These are phyloP conservation scores for Ogataea nitratoaversa DNA, from an alignment of 805 yeast genomes.

Conservation along the genomic window DNA sequence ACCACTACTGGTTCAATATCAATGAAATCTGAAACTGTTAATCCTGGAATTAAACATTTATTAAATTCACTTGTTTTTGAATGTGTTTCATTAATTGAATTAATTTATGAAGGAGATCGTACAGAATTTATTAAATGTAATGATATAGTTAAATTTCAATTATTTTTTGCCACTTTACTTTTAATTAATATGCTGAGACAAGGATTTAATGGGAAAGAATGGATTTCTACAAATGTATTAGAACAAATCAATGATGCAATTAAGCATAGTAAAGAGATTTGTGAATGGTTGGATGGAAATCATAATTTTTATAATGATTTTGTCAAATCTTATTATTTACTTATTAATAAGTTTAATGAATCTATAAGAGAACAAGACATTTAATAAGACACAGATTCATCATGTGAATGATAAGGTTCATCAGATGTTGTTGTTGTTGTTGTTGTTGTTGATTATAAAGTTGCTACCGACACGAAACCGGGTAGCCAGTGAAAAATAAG, in stretches of 20 bases:
- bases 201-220: slow-evolving; percentile 7
- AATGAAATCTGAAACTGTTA: no score
- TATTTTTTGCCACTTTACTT: slow-evolving; percentile 9
- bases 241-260: slow-evolving; percentile 1
- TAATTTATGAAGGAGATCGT: slow-evolving; percentile 1
- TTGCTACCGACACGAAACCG: no score
- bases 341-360: slow-evolving; percentile 5
- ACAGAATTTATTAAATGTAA: slow-evolving; percentile 5
- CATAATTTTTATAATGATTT: slow-evolving; percentile 7
- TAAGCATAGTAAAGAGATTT: slow-evolving; percentile 3
- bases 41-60: neutral
- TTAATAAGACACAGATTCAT: no score
- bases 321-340: slow-evolving; percentile 5
- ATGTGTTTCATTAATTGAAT: slow-evolving; percentile 6
- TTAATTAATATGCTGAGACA: slow-evolving; percentile 7
- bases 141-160: slow-evolving; percentile 11
- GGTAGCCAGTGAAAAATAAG: no score
- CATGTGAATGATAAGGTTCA: no score
- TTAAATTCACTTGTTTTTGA: slow-evolving; percentile 4
- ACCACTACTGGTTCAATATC: no score
- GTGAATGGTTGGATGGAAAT: slow-evolving; percentile 4
- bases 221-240: slow-evolving; percentile 2
- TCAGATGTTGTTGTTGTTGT: no score
- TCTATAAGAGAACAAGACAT: slow-evolving; percentile 6
- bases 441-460: no score